Conservation (phyloP, 768 basidiomycete species). For the Strobilomyces dryophilus region DNA sequence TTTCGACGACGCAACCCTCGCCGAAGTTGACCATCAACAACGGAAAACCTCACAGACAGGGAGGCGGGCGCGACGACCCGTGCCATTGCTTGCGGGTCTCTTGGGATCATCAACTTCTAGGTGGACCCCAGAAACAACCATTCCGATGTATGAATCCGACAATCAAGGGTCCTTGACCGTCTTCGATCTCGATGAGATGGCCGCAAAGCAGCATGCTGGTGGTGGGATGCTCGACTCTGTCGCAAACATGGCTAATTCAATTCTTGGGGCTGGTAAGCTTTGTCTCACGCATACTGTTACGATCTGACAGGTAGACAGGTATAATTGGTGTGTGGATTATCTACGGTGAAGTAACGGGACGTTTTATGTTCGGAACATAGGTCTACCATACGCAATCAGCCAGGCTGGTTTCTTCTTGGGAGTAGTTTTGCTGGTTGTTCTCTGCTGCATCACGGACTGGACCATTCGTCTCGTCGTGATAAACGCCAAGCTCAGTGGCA, state of each 20-base stretch:
- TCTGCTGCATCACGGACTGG: slow-evolving; percentile 93
- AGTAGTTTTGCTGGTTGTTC: slow-evolving; percentile 68
- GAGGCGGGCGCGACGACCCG: slow-evolving; percentile 47
- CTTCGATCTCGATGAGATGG: slow-evolving; percentile 65
- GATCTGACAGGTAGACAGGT: slow-evolving; percentile 37
- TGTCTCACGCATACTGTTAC: slow-evolving; percentile 3
- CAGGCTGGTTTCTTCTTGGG: slow-evolving; percentile 95
- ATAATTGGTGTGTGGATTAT: slow-evolving; percentile 57
- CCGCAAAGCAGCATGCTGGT: slow-evolving; percentile 59
- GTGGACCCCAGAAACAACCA: slow-evolving; percentile 52
- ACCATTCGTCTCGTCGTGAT: slow-evolving; percentile 94
- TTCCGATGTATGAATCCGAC: slow-evolving; percentile 41
- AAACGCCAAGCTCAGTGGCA: slow-evolving; percentile 93
- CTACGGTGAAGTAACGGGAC: background rate
- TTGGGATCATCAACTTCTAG: slow-evolving; percentile 59
- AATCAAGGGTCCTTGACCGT: slow-evolving; percentile 26
- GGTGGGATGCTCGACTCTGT: slow-evolving; percentile 77
- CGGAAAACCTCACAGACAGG: slow-evolving; percentile 23
- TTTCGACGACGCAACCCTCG: slow-evolving; percentile 50
- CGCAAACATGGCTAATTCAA: slow-evolving; percentile 95
- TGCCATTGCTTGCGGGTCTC: slow-evolving; percentile 79
- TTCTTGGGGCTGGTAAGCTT: slow-evolving; percentile 80
- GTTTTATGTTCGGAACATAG: slow-evolving; percentile 35
- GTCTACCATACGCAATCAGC: slow-evolving; percentile 89
- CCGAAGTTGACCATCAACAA: slow-evolving; percentile 30